Base-by-base conservation (phyloP, 164 flowering plant genomes). In the Vitis rupestris region DNA sequence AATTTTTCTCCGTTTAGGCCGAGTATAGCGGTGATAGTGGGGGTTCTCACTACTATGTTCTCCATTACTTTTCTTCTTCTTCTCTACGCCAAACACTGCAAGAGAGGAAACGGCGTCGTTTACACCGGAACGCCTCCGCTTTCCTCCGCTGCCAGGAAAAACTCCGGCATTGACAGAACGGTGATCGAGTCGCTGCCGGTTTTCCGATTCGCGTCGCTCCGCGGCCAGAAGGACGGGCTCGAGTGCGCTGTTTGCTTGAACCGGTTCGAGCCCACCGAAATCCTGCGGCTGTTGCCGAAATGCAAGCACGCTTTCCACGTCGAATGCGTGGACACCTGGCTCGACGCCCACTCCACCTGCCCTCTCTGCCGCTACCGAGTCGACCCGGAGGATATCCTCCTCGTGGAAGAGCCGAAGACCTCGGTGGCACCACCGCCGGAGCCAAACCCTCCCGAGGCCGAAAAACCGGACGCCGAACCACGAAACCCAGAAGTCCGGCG, bases 261-360 rank as follows among this genome's bases (percentile, higher is more conserved):
- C 76, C 47, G 76, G 64, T 94, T 89, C 76, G 97, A 91, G 16
- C 67, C 84, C 9, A 44, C 75, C 0, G 97, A 92, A 64, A 82
- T 94, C 1, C 83, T 94, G 11, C 57, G 93, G 10, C 71, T 94
- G 8, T 82, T 94, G 14, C 98, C 98, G 16, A 94, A 92, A 74
- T 94, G 98, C 82, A 90, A 88, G 71, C 98, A 93, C 83, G 98
- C 92, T 6, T 94, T 94, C 73, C 98, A 94, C 67, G 88, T 92
- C 15, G 97, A 92, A 70, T 94, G 99, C 71, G 91, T 94, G 50
- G 99, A 94, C 68, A 90, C 94, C 1, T 94, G 99, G 99, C 94
- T 94, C 63, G 97, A 94, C 71, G 88, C 90, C 11, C 99, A 92
- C 75, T 91, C 99, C 31, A 94, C 97, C 1, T 94, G 99, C 73